Evolutionary conservation across 1,284 basidiomycete genomes (phyloP).

Genomic region (Calocybe gambosa): DNA sequence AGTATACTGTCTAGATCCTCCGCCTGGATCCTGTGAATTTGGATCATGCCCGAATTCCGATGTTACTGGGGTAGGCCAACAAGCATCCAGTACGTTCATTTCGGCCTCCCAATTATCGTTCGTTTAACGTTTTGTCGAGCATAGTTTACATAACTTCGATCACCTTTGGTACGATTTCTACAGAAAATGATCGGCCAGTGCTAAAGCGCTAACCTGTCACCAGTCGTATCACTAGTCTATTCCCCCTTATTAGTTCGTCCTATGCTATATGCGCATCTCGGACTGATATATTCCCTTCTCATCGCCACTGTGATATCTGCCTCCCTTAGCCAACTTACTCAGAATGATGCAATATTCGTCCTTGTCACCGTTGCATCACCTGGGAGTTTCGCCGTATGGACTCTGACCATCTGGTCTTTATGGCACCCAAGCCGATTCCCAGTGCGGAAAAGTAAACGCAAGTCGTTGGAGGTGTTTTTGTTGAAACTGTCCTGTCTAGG

Average conservation of each 20-base stretch:
- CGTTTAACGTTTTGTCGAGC: neutral
- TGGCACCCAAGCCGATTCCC: neutral
- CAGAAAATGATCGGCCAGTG: no score
- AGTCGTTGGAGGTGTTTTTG: conserved; percentile 1
- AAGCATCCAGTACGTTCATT: conserved; percentile 3
- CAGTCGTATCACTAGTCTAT: conserved; percentile 7
- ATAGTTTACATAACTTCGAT: conserved; percentile 8
- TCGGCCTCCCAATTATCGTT: neutral
- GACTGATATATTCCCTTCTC: conserved; percentile 11
- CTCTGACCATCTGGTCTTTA: conserved; percentile 1
- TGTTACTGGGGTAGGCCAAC: conserved; percentile 9
- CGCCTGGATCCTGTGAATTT: conserved; percentile 3
- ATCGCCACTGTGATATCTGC: conserved; percentile 9
- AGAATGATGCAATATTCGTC: conserved; percentile 14
- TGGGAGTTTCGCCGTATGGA: conserved; percentile 14
- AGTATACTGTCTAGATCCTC: conserved; percentile 5
- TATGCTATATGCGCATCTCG: conserved; percentile 9
- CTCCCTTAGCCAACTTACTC: conserved; percentile 7
- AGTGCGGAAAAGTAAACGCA: neutral
- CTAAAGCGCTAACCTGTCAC: neutral
- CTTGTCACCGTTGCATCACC: conserved; percentile 14
- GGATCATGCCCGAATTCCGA: conserved; percentile 7
- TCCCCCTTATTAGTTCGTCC: conserved; percentile 4
- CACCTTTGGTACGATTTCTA: conserved; percentile 5
- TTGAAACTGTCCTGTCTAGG: neutral